Evolutionary conservation across 306 rosid species (phyloP), one percentile per base, ranked within the genome.

Genomic region (Lathyrus oleraceus): DNA sequence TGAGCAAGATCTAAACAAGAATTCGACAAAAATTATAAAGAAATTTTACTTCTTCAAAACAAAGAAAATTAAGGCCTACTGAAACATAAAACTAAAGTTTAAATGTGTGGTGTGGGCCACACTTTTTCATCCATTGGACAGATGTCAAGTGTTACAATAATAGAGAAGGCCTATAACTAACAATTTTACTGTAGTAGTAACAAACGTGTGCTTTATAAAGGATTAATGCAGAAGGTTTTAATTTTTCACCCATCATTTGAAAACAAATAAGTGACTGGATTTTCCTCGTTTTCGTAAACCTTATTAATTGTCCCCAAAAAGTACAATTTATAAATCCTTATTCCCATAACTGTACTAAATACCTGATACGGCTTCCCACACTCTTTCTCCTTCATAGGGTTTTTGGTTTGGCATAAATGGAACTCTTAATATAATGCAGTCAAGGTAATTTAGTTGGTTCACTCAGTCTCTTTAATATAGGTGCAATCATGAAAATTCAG

Each of bases 1-100:
- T 10, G 81, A 82, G 32, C 85, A 85, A 47, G 89, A 74, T 68
- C 98, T 94, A 81, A 69, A 79, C 59, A 76, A 67, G 75, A 74
- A 59, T 63, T 72, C 38, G 61, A 15, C 15, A n/a, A 42, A 65
- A 54, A 39, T 6, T 11, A 32, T 48, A 49, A 39, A 8, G 38
- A 67, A 30, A 57, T 71, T 45, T 60, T 13, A 60, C 27, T 76
- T 59, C 42, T 20, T 40, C 13, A 36, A 70, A 42, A 59, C 10
- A 25, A 48, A 60, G 36, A 42, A 67, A 75, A 71, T 11, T 15
- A 52, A 60, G 36, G 23, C 42, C 10, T 4, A 35, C 15, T 17
- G 12, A 52, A 5, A 12, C 35, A 73, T 32, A 48, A 49, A 39
- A 53, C 27, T 25, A 68, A 44, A 72, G n/a, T 32, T 23, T 44